These are phyloP conservation scores for Fusarium armeniacum DNA, from an alignment of 2,329 filamentous ascomycete genomes.

Conservation along the genomic window DNA sequence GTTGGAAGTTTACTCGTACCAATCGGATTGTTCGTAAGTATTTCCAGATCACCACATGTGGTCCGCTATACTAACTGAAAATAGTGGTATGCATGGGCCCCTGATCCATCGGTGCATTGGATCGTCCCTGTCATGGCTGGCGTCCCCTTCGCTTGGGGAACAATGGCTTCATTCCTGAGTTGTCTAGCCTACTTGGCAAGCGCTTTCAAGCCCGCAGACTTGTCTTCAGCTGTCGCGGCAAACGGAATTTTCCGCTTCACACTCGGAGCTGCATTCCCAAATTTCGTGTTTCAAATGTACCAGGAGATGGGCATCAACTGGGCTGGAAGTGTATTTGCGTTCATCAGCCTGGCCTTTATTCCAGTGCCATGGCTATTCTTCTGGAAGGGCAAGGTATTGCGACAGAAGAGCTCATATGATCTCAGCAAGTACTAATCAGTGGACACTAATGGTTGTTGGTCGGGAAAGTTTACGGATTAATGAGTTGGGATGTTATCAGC, in stretches of 20 bases:
- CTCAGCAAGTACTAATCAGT: background rate
- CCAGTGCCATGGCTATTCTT: slow-evolving; percentile 11
- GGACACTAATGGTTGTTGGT: background rate
- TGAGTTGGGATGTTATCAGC: background rate
- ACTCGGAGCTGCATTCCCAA: slow-evolving; percentile 11
- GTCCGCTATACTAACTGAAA: background rate
- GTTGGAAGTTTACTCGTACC: slow-evolving; percentile 21
- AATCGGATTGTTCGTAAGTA: slow-evolving; percentile 14
- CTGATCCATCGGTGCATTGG: slow-evolving; percentile 16
- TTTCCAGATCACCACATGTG: background rate
- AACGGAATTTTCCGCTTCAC: slow-evolving; percentile 17
- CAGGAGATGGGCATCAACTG: slow-evolving; percentile 2
- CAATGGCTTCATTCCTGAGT: slow-evolving; percentile 11
- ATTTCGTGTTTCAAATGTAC: slow-evolving; percentile 6
- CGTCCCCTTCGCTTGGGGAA: slow-evolving; percentile 21
- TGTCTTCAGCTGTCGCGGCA: slow-evolving; percentile 2
- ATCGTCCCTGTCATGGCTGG: slow-evolving; percentile 22
- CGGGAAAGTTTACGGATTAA: background rate
- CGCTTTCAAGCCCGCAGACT: background rate
- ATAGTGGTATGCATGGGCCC: slow-evolving; percentile 32
- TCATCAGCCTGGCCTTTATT: slow-evolving; percentile 10
- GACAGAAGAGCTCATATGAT: slow-evolving; percentile 6
- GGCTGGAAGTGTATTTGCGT: slow-evolving; percentile 7
- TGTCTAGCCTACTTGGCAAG: slow-evolving; percentile 7
- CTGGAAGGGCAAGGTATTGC: slow-evolving; percentile 8